These are phyloP conservation scores for Arthrobotrys pseudoclavata DNA, from an alignment of 2,329 filamentous ascomycete species.

Conservation along the genomic window DNA sequence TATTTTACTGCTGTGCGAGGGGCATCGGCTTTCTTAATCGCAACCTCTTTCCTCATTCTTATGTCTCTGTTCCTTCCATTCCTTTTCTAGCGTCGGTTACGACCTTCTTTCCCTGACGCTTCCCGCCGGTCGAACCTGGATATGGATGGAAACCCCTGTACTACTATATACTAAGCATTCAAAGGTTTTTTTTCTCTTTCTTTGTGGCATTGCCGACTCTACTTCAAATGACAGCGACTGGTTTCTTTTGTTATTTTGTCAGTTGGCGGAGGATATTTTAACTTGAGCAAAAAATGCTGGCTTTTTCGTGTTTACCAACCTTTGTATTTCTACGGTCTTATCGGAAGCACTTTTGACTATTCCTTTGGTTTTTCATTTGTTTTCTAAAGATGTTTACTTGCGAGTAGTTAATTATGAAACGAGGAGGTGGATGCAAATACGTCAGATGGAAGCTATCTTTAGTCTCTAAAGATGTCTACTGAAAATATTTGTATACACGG, in stretches of 20 bases:
- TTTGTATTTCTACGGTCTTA: constrained; percentile 1
- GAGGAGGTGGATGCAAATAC: background rate
- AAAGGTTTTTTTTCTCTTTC: background rate
- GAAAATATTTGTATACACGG: background rate
- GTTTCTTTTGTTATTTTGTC: background rate
- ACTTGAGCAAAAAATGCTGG: background rate
- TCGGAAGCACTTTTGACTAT: background rate
- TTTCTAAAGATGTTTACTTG: background rate
- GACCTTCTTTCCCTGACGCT: constrained; percentile 27
- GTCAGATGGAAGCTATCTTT: background rate
- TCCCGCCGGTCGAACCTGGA: constrained; percentile 10
- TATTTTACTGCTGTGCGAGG: constrained; percentile 27
- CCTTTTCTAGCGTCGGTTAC: constrained; percentile 40
- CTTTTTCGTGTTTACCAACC: background rate
- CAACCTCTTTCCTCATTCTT: constrained; percentile 25
- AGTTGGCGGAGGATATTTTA: constrained; percentile 1
- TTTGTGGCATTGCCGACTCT: background rate
- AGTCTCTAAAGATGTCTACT: background rate
- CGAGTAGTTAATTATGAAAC: too few species aligned
- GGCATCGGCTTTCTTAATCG: constrained; percentile 28
- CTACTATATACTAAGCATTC: constrained; percentile 2
- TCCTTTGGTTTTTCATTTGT: background rate
- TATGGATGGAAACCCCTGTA: constrained; percentile 19
- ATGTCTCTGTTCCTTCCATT: constrained; percentile 27
- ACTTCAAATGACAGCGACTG: constrained; percentile 3